Conservation (phyloP, 2,329 filamentous ascomycete genomes). For the Neoascochyta sp. region DNA sequence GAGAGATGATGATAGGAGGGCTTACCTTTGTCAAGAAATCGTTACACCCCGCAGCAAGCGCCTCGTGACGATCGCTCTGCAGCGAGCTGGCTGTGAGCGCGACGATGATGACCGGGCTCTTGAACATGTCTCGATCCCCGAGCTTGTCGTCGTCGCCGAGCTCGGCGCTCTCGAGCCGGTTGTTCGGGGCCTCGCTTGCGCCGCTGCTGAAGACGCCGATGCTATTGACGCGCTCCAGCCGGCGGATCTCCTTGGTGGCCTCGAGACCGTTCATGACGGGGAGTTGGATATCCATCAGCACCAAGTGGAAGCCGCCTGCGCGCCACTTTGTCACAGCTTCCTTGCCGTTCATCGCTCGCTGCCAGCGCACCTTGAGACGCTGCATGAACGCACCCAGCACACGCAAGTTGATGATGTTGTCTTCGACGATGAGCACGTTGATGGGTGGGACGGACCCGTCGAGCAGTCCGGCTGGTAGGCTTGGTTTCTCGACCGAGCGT, state of each 20-base stretch:
- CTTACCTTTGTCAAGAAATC: conserved; percentile 95
- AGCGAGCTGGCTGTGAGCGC: conserved; percentile 90
- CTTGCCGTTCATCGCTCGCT: conserved; percentile 91
- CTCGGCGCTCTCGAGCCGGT: conserved; percentile 37
- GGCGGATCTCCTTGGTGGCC: conserved; percentile 88
- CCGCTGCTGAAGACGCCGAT: conserved; percentile 78
- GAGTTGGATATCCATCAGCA: conserved; percentile 97
- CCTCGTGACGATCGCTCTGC: conserved; percentile 93
- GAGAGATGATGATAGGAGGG: not conserved
- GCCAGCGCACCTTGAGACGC: conserved; percentile 89
- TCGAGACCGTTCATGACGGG: conserved; percentile 95
- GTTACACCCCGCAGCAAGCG: conserved; percentile 91
- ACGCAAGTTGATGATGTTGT: conserved; percentile 96
- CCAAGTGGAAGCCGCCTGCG: conserved; percentile 86
- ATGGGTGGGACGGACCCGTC: conserved; percentile 88
- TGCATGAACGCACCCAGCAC: conserved; percentile 95
- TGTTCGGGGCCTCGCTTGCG: conserved; percentile 42
- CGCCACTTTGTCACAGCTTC: conserved; percentile 95
- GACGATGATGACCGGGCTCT: conserved; percentile 96
- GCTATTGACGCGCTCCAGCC: conserved; percentile 83
- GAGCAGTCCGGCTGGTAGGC: conserved; percentile 58
- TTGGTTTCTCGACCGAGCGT: conserved; percentile 33
- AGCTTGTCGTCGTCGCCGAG: conserved; percentile 64
- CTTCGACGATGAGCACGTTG: conserved; percentile 95
- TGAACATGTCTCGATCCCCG: conserved; percentile 67